phyloP scores from a whole-genome alignment of 192 early-diverging fungal genomes.

The Pilobolus umbonatus region DNA sequence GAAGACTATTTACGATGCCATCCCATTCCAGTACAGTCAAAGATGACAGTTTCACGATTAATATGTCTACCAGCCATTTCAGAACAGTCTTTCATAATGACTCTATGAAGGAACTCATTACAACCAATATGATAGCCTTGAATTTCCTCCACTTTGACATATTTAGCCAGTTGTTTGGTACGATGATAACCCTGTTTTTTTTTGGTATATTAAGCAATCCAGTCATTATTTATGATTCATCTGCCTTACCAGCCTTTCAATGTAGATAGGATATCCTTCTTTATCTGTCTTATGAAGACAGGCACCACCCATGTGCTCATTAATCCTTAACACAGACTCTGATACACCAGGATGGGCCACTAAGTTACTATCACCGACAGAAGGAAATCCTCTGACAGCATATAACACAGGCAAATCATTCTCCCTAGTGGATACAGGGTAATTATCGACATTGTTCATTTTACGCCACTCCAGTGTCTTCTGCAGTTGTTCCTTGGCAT shows the following conservation, averaged over 20 bases:
- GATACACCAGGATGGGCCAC: conserved; percentile 49
- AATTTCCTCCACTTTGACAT: conserved; percentile 56
- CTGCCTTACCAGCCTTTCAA: conserved; percentile 76
- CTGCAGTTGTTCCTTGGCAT: conserved; percentile 52
- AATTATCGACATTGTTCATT: conserved; percentile 49
- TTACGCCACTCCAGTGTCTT: conserved; percentile 61
- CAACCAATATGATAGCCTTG: conserved; percentile 64
- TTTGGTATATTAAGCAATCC: not conserved
- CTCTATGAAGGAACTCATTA: conserved; percentile 66
- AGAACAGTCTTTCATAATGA: conserved; percentile 75
- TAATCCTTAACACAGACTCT: conserved; percentile 60
- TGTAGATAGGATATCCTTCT: conserved; percentile 84
- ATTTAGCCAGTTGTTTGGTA: conserved; percentile 59
- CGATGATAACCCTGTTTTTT: conserved; percentile 53
- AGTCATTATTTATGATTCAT: not conserved
- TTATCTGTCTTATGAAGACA: conserved; percentile 88
- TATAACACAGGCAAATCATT: conserved; percentile 60
- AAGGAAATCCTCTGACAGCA: conserved; percentile 58
- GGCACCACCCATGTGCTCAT: conserved; percentile 64
- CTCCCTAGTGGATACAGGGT: conserved; percentile 51
- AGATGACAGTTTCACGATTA: conserved; percentile 82
- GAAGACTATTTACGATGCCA: conserved; percentile 55
- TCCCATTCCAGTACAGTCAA: conserved; percentile 86
- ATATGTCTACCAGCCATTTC: conserved; percentile 58
- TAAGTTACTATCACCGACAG: conserved; percentile 62